Evolutionary conservation across 768 basidiomycete genomes (phyloP).

Genomic region (Artomyces pyxidatus): DNA sequence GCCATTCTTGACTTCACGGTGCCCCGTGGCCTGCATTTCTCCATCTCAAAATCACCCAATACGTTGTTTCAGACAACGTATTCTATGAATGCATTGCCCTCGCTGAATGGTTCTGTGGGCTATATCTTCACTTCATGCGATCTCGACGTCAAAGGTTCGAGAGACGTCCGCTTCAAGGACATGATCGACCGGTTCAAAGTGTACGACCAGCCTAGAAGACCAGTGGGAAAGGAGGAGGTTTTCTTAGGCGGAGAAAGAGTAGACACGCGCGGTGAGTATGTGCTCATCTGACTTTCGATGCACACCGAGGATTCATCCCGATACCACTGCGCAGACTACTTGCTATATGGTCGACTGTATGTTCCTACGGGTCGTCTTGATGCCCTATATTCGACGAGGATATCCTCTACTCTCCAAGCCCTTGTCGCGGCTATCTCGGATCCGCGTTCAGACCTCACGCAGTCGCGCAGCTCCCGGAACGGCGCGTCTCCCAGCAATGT

Average conservation of each 20-base stretch:
- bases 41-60: conserved; percentile 84
- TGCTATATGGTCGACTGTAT: conserved; percentile 88
- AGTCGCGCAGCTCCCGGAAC: conserved; percentile 31
- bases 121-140: conserved; percentile 91
- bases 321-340: conserved; percentile 76
- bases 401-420: conserved; percentile 72
- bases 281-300: conserved; percentile 7
- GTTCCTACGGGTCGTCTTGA: conserved; percentile 84
- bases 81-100: conserved; percentile 88
- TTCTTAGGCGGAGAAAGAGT: conserved; percentile 78
- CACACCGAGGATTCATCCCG: conserved; percentile 18
- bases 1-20: conserved; percentile 90
- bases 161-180: conserved; percentile 74
- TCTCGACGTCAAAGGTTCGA: conserved; percentile 61
- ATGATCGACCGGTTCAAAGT: conserved; percentile 86
- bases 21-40: conserved; percentile 72
- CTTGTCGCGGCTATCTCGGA: conserved; percentile 84
- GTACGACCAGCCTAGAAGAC: conserved; percentile 71
- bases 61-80: conserved; percentile 84
- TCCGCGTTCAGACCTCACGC: conserved; percentile 44
- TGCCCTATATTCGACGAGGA: conserved; percentile 78
- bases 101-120: conserved; percentile 85
- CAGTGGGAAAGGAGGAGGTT: conserved; percentile 70
- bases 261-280: conserved; percentile 58
- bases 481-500: conserved; percentile 49